phyloP scores from a whole-genome alignment of 345 rosid species.

The Eucalyptus urophylla region DNA sequence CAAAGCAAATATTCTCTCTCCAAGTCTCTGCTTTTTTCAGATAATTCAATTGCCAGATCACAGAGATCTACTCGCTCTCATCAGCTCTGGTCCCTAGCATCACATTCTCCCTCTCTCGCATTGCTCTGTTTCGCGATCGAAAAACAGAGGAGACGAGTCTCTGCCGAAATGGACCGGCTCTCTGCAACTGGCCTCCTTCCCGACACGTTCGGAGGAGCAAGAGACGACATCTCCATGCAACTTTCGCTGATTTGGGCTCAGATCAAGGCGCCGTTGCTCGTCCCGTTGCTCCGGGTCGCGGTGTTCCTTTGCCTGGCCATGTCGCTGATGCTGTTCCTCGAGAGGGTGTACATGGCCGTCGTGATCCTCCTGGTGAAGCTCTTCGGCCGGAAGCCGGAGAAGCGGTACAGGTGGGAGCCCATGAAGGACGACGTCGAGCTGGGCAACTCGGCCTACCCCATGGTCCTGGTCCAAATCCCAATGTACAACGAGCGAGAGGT shows the following conservation, averaged over 20 bases:
- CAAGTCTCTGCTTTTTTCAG: neutral
- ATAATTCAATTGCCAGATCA: neutral
- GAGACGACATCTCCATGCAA: constrained; percentile 46
- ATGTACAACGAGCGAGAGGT: constrained; percentile 99
- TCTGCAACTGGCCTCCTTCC: constrained; percentile 8
- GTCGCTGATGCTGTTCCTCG: constrained; percentile 88
- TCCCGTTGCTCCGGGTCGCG: constrained; percentile 49
- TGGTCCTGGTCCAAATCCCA: constrained; percentile 94
- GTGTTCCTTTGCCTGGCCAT: constrained; percentile 61
- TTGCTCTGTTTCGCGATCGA: neutral
- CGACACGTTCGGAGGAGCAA: neutral
- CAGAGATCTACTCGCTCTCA: neutral
- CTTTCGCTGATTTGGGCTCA: constrained; percentile 43
- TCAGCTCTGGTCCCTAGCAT: neutral
- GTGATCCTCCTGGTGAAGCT: constrained; percentile 62
- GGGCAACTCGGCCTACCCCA: constrained; percentile 75
- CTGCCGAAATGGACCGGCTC: constrained; percentile 22
- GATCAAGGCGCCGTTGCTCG: constrained; percentile 77
- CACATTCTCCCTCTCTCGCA: neutral
- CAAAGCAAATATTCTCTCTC: neutral
- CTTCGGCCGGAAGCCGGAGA: constrained; percentile 75
- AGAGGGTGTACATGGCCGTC: constrained; percentile 78
- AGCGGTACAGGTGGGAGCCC: constrained; percentile 66
- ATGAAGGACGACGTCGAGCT: constrained; percentile 80
- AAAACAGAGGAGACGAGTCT: neutral